Conservation (phyloP, 1,284 basidiomycete species). For the Tilletia horrida region DNA sequence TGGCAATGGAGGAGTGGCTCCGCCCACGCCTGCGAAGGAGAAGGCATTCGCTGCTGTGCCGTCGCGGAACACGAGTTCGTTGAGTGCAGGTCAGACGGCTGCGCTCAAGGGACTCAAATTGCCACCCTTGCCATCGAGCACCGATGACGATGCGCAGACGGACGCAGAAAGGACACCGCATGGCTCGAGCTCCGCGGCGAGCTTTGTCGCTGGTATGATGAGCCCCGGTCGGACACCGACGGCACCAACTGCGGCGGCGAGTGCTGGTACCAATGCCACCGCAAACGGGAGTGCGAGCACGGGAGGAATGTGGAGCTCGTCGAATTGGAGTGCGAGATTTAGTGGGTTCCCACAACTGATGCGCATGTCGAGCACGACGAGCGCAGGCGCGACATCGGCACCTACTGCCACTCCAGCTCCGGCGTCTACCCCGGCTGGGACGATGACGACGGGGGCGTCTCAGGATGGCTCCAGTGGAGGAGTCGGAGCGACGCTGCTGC, state of each 20-base stretch:
- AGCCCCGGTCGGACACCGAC: slow-evolving; percentile 30
- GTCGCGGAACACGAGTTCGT: slow-evolving; percentile 11
- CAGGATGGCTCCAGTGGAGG: no score
- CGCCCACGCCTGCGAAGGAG: slow-evolving; percentile 19
- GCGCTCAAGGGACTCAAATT: slow-evolving; percentile 40
- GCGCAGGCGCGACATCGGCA: slow-evolving; percentile 7
- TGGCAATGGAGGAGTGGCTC: slow-evolving; percentile 32
- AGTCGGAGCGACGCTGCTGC: no score
- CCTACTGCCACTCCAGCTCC: background rate
- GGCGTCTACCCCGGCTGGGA: no score
- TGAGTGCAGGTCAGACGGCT: slow-evolving; percentile 5
- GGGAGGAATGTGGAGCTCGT: slow-evolving; percentile 12
- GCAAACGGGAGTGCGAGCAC: slow-evolving; percentile 1
- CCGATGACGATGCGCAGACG: slow-evolving; percentile 29
- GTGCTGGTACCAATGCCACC: background rate
- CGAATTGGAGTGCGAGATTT: slow-evolving; percentile 21
- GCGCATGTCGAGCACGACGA: slow-evolving; percentile 32
- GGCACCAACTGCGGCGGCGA: background rate
- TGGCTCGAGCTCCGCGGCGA: slow-evolving; percentile 19
- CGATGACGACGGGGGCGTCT: no score
- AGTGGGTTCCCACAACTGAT: slow-evolving; percentile 28
- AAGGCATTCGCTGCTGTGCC: background rate
- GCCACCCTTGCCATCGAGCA: slow-evolving; percentile 44
- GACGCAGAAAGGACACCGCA: slow-evolving; percentile 24
- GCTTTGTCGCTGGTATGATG: slow-evolving; percentile 16